Percentiles rank a stretch among this genome's conserved stretches.
Conservation (phyloP, 1,284 basidiomycete species). For the Pseudozyma pruni region DNA sequence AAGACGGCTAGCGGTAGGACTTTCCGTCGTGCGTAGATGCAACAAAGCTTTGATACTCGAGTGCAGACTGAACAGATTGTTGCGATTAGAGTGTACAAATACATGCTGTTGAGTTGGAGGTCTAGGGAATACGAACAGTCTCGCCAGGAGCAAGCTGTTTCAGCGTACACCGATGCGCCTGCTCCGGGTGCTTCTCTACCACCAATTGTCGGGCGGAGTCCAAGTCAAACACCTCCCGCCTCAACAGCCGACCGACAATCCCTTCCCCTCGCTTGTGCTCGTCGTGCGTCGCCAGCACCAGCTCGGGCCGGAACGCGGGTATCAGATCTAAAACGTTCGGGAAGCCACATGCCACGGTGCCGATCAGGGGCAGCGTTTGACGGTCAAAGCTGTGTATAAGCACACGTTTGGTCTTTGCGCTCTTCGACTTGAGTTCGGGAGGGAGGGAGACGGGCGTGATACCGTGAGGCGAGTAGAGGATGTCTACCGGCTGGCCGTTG, state of each 20-base stretch:
- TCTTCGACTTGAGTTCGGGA: not conserved
- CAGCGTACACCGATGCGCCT: not conserved
- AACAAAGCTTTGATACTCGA: too few species aligned
- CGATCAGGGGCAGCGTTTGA: constrained; percentile 39
- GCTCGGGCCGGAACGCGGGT: constrained; percentile 13
- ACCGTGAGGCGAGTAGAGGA: constrained; percentile 45
- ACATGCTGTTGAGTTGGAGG: too few species aligned
- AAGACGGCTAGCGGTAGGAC: constrained; percentile 80
- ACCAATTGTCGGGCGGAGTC: constrained; percentile 7
- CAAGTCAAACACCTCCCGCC: constrained; percentile 5
- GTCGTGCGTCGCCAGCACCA: constrained; percentile 40
- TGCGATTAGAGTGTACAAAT: not conserved
- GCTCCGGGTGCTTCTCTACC: not conserved
- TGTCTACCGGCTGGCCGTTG: not conserved
- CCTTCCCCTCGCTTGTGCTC: constrained; percentile 38
- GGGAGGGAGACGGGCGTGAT: constrained; percentile 32
- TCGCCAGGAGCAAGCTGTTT: constrained; percentile 20
- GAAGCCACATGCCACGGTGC: constrained; percentile 29
- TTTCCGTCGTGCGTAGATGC: constrained; percentile 53
- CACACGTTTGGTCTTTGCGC: not conserved
- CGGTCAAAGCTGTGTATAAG: constrained; percentile 46
- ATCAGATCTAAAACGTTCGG: constrained; percentile 33
- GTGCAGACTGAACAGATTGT: not conserved
- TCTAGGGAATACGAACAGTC: constrained; percentile 7
- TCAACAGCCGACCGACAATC: constrained; percentile 26